phyloP scores from a whole-genome alignment of 2,329 filamentous ascomycete species.

The Ascochyta viciae-villosae region DNA sequence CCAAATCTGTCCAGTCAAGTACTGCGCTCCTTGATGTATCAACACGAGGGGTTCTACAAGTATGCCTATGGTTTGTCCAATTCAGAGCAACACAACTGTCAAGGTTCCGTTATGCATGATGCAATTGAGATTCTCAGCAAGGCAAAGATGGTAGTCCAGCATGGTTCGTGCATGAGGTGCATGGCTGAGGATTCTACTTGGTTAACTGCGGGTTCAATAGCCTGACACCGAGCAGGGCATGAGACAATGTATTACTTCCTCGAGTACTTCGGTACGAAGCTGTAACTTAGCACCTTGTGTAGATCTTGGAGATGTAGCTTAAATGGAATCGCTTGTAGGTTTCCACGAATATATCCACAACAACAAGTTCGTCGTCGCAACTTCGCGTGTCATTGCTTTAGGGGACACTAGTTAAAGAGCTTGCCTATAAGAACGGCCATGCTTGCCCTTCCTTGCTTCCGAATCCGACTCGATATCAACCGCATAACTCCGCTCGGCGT shows the following conservation, averaged over 20 bases:
- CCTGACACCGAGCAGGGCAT: neutral
- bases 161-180: no score
- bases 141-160: neutral
- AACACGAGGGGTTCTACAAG: no score
- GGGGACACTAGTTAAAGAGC: neutral
- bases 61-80: no score
- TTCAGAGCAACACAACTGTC: neutral
- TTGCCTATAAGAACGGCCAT: neutral
- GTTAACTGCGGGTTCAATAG: neutral
- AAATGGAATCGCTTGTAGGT: no score
- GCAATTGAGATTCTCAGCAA: neutral
- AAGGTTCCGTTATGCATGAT: neutral
- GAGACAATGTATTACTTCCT: no score
- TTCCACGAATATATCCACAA: no score
- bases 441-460: neutral
- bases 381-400: neutral
- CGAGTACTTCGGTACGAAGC: no score
- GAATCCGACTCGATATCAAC: conserved; percentile 22
- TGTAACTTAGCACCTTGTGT: no score
- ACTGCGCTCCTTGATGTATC: no score
- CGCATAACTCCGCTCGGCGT: conserved; percentile 22
- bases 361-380: no score
- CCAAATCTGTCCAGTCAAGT: no score
- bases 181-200: neutral
- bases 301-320: no score